Conservation (phyloP, 495 filamentous ascomycete species). For the Penicillium samsonianum region DNA sequence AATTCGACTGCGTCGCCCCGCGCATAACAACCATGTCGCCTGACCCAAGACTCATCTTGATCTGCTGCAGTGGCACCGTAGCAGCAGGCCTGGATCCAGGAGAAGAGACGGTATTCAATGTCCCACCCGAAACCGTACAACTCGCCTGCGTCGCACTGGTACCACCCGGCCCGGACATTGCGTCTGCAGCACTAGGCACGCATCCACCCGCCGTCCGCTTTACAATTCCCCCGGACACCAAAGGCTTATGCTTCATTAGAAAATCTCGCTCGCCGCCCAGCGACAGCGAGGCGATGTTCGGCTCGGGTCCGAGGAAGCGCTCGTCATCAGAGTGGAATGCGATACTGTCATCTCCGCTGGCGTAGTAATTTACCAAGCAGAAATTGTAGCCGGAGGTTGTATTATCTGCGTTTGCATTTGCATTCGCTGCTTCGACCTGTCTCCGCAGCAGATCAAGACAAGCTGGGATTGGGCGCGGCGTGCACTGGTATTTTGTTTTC, state of each 20-base stretch:
- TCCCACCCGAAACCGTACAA: neutral
- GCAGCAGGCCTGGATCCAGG: neutral
- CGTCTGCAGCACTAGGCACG: neutral
- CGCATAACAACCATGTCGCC: conserved; percentile 77
- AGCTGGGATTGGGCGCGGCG: conserved; percentile 65
- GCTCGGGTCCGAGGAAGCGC: conserved; percentile 64
- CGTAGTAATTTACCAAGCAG: conserved; percentile 76
- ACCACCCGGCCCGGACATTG: conserved; percentile 3
- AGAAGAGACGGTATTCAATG: neutral
- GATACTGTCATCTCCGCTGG: conserved; percentile 67
- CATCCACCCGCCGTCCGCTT: neutral
- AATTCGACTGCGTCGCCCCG: conserved; percentile 65
- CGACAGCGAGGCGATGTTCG: conserved; percentile 70
- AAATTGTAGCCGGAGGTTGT: conserved; percentile 64
- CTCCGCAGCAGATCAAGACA: conserved; percentile 60
- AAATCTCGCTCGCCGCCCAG: conserved; percentile 68
- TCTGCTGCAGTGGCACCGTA: conserved; percentile 29
- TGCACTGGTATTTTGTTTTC: conserved; percentile 52
- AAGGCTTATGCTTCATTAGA: conserved; percentile 67
- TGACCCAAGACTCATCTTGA: conserved; percentile 61
- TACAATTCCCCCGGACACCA: conserved; percentile 2
- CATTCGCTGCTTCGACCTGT: conserved; percentile 55
- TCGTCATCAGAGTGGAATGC: conserved; percentile 77
- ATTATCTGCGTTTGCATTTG: conserved; percentile 22
- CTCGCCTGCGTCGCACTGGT: neutral